Percentiles rank a stretch among this genome's conserved stretches.
phyloP scores from a whole-genome alignment of 1,139 yeast genomes.

The Pichia sp. region DNA sequence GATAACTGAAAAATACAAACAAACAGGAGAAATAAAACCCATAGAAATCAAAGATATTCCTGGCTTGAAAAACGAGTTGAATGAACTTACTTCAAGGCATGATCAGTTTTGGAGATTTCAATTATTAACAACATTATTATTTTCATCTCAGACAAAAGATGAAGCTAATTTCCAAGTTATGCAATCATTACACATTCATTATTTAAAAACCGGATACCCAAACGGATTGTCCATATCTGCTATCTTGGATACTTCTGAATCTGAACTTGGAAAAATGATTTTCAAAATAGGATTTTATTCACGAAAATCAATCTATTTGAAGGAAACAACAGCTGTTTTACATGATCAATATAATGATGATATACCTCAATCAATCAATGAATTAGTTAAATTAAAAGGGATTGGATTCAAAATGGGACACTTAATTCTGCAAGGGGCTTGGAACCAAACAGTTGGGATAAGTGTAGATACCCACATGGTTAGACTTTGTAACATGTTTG shows the following conservation, averaged over 20 bases:
- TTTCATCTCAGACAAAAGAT: slow-evolving; percentile 90
- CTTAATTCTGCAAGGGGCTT: slow-evolving; percentile 71
- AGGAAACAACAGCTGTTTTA: slow-evolving; percentile 52
- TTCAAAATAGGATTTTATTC: slow-evolving; percentile 81
- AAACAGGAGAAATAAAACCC: slow-evolving; percentile 1
- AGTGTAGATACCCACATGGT: slow-evolving; percentile 95
- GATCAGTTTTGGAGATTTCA: slow-evolving; percentile 49
- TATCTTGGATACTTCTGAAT: slow-evolving; percentile 46
- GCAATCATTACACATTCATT: slow-evolving; percentile 47
- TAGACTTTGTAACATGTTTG: slow-evolving; percentile 73
- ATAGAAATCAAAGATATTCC: slow-evolving; percentile 8
- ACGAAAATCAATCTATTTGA: slow-evolving; percentile 67
- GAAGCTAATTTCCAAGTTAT: slow-evolving; percentile 76
- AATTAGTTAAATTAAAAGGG: slow-evolving; percentile 70
- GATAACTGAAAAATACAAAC: slow-evolving; percentile 11
- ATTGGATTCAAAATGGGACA: slow-evolving; percentile 97
- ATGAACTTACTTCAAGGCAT: neutral
- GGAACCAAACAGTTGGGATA: slow-evolving; percentile 70
- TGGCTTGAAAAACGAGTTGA: neutral
- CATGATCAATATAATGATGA: slow-evolving; percentile 51
- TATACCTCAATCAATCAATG: slow-evolving; percentile 62
- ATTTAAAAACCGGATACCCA: slow-evolving; percentile 29
- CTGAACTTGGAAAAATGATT: slow-evolving; percentile 58
- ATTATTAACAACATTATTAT: slow-evolving; percentile 70
- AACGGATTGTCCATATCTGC: slow-evolving; percentile 39